A percentile compares a stretch with the other conserved stretches of the same genome.
These are phyloP conservation scores for Litchi chinensis DNA, from an alignment of 345 rosid species.

Conservation along the genomic window DNA sequence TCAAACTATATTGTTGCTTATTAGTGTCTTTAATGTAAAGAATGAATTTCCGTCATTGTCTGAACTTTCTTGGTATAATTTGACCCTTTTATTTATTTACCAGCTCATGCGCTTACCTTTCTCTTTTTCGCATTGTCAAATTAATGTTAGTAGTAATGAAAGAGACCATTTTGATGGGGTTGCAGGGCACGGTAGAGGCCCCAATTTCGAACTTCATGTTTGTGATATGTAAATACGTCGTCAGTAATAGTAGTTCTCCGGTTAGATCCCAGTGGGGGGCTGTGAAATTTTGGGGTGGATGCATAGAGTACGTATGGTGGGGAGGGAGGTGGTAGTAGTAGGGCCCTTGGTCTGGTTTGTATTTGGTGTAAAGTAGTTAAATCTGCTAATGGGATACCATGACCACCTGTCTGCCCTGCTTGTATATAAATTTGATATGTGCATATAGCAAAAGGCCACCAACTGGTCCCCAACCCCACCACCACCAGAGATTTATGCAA, in stretches of 20 bases:
- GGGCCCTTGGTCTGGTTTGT: conserved; percentile 28
- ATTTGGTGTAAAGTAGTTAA: conserved; percentile 38
- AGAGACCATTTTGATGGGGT: too few relatives aligned
- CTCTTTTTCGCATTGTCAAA: background rate
- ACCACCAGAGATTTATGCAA: conserved; percentile 7
- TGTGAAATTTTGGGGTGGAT: background rate
- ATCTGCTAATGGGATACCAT: conserved; percentile 26
- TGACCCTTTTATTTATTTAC: background rate
- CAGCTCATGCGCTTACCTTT: background rate
- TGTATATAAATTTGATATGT: background rate
- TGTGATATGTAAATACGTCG: too few relatives aligned
- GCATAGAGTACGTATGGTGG: background rate
- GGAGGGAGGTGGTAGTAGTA: conserved; percentile 10
- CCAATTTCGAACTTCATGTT: background rate
- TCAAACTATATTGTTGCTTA: background rate
- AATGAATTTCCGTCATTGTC: background rate
- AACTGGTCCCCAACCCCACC: conserved; percentile 36
- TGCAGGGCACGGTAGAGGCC: background rate
- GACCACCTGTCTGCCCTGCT: conserved; percentile 29
- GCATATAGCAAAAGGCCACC: conserved; percentile 23
- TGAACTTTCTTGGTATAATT: background rate
- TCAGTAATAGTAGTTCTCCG: background rate
- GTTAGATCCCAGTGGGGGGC: background rate
- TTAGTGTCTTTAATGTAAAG: background rate
- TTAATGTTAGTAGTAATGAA: too few relatives aligned